Evolutionary conservation across 768 basidiomycete genomes (phyloP).

Genomic region (Amanita exitialis): DNA sequence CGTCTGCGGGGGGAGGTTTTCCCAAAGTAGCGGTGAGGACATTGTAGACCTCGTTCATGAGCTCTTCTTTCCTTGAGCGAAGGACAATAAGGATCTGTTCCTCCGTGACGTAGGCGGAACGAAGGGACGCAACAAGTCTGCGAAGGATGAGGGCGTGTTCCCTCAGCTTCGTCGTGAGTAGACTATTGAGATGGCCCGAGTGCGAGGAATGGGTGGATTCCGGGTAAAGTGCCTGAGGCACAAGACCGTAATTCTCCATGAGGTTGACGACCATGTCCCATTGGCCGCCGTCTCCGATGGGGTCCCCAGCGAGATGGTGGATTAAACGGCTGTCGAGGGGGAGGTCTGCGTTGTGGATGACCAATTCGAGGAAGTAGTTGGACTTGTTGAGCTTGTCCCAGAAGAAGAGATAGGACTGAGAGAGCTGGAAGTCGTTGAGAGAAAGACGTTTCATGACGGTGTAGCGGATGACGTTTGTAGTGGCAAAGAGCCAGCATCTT

Average conservation of each 20-base stretch:
- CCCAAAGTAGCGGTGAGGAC: constrained; percentile 83
- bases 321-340: constrained; percentile 82
- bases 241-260: constrained; percentile 68
- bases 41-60: constrained; percentile 77
- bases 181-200: constrained; percentile 59
- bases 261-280: constrained; percentile 81
- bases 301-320: constrained; percentile 61
- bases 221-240: constrained; percentile 76
- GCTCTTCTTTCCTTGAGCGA: constrained; percentile 75
- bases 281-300: constrained; percentile 88
- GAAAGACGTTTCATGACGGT: constrained; percentile 79
- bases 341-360: constrained; percentile 71
- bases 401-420: constrained; percentile 93
- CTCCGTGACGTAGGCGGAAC: constrained; percentile 33
- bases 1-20: constrained; percentile 67
- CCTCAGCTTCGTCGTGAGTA: constrained; percentile 86
- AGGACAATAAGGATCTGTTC: constrained; percentile 42
- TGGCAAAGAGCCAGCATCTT: constrained; percentile 93
- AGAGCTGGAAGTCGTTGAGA: constrained; percentile 84
- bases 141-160: constrained; percentile 86
- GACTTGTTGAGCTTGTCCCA: constrained; percentile 94
- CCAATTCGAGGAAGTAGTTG: constrained; percentile 86
- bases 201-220: constrained; percentile 78
- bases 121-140: constrained; percentile 42
- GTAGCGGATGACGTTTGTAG: constrained; percentile 79